phyloP scores from a whole-genome alignment of 2,329 filamentous ascomycete species.

The Furcasterigmium furcatum region DNA sequence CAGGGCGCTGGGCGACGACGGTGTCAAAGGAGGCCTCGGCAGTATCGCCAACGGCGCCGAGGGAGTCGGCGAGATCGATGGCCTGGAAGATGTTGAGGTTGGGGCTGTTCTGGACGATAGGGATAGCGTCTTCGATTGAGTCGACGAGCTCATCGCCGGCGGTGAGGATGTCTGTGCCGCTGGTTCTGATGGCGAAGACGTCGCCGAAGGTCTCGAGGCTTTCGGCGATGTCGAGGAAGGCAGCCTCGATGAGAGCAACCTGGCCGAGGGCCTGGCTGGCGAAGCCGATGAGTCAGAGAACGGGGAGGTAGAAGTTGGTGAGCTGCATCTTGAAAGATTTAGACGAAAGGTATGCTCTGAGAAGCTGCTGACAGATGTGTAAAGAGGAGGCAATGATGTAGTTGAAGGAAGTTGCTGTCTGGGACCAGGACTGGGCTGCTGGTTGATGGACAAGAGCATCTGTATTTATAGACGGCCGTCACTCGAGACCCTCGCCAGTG shows the following conservation, averaged over 20 bases:
- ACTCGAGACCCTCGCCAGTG: too few species aligned
- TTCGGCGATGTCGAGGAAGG: background rate
- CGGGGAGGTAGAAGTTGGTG: background rate
- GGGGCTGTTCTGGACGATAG: background rate
- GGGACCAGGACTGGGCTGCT: too few species aligned
- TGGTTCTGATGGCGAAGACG: background rate
- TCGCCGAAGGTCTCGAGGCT: background rate
- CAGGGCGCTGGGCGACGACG: background rate
- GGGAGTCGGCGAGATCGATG: background rate
- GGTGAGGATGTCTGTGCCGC: background rate
- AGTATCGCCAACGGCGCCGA: background rate
- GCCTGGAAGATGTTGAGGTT: background rate
- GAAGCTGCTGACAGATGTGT: too few species aligned
- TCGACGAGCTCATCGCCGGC: background rate
- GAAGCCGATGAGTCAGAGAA: background rate
- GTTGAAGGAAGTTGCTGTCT: too few species aligned
- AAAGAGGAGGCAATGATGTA: too few species aligned
- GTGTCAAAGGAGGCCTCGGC: background rate
- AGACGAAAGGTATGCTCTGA: too few species aligned
- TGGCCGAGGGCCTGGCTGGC: background rate
- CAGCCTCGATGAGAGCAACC: background rate
- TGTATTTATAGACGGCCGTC: constrained; percentile 16
- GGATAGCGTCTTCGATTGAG: background rate
- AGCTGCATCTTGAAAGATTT: too few species aligned
- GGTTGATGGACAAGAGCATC: too few species aligned